Evolutionary conservation across 2,329 filamentous ascomycete genomes (phyloP).

Genomic region (Neocucurbitaria cava): DNA sequence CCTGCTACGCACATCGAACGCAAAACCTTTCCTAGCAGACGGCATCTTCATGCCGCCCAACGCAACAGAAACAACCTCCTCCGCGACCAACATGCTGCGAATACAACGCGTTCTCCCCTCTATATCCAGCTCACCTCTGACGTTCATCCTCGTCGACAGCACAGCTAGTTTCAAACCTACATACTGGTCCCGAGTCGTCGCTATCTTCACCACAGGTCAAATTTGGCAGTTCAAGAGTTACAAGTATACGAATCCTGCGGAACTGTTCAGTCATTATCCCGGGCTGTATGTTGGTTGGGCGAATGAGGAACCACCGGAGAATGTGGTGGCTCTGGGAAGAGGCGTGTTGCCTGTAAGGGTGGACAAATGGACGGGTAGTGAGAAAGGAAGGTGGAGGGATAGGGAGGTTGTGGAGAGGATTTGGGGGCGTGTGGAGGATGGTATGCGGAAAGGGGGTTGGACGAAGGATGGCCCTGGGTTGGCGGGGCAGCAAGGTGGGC

Average conservation of each 20-base stretch:
- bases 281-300: slow-evolving; percentile 93
- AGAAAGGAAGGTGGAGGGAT: slow-evolving; percentile 75
- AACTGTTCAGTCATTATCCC: slow-evolving; percentile 86
- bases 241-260: slow-evolving; percentile 88
- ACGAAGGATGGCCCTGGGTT: slow-evolving; percentile 69
- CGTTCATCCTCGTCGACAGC: slow-evolving; percentile 94
- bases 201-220: slow-evolving; percentile 96
- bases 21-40: slow-evolving; percentile 89
- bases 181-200: slow-evolving; percentile 95
- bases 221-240: slow-evolving; percentile 99
- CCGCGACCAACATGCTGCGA: slow-evolving; percentile 74
- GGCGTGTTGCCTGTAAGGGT: slow-evolving; percentile 79
- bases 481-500: slow-evolving; percentile 25
- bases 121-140: slow-evolving; percentile 74
- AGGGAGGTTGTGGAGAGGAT: slow-evolving; percentile 91
- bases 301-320: slow-evolving; percentile 79
- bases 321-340: slow-evolving; percentile 83
- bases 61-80: slow-evolving; percentile 63
- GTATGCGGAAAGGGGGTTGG: slow-evolving; percentile 89
- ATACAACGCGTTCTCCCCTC: slow-evolving; percentile 77
- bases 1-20: slow-evolving; percentile 92
- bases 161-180: slow-evolving; percentile 96
- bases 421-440: slow-evolving; percentile 86
- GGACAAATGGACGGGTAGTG: slow-evolving; percentile 75
- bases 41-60: slow-evolving; percentile 83